Base-by-base conservation (phyloP, 2,329 filamentous ascomycete genomes). In the Aspergillus cejpii region DNA sequence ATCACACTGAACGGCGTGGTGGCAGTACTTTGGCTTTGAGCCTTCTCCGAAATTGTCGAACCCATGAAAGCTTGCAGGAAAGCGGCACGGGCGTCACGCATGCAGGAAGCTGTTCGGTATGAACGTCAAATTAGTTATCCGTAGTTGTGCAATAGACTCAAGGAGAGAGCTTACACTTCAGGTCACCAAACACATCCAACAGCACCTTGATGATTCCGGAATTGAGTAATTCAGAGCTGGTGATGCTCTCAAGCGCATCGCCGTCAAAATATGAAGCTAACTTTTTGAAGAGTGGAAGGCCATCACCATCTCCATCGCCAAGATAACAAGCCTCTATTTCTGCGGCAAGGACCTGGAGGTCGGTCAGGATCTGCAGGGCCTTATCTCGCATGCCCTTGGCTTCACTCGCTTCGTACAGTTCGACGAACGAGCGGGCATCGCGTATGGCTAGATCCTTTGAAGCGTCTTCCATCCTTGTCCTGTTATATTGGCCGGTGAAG, bases 11-110 rank as follows among this genome's bases (percentile, higher is more conserved):
- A 95, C 1, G 89, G 84, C 0, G 91, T 95, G 0, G 81, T 77
- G 2, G 87, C 82, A 3, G 79, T 77, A 12, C 80, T 83, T 61
- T 81, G 82, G 19, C 66, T 71, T 58, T 78, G 84, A 11, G 81
- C 76, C 56, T 79, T 84, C 49, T 63, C 65, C 15, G 71, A 67
- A 39, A 85, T 79, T 26, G 74, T 77, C 36, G 81, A 77, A 37
- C 84, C 81, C 89, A 97, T 95, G 68, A 98, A 98, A 3, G 91
- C 83, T 59, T 94, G 84, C 10, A 97, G 74, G 63, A 98, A 97
- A 12, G 85, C 82, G 2, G 87, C 81, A 54, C 89, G 84, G 33
- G 90, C 87, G 48, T 83, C 57, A 12, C 62, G 64, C 49, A 61
- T 61, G 17, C 53, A 55, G 8, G 56, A 37, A 3, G 54, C 55